Conservation (phyloP, 805 yeast species). For the Starmerella potacharoeniae region DNA sequence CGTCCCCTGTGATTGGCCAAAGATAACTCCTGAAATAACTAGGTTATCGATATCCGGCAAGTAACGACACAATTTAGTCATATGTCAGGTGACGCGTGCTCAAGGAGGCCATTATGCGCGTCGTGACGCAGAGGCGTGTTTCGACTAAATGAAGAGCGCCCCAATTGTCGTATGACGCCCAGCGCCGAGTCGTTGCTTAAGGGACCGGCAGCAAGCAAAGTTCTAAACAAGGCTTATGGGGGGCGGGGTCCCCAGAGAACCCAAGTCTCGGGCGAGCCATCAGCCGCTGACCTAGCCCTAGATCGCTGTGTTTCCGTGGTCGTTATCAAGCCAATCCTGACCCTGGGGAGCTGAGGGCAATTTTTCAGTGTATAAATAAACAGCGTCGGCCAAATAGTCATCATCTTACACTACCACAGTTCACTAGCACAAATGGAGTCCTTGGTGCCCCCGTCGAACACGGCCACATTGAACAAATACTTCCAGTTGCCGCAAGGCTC, state of each 20-base stretch:
- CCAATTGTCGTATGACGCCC: too few relatives aligned
- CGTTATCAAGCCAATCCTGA: slow-evolving; percentile 5
- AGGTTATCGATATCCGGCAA: slow-evolving; percentile 1
- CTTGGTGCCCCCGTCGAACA: slow-evolving; percentile 35
- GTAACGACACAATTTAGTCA: slow-evolving; percentile 1
- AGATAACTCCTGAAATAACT: not conserved
- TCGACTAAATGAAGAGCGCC: not conserved
- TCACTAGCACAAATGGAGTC: slow-evolving; percentile 14
- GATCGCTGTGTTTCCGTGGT: not conserved
- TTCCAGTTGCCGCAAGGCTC: slow-evolving; percentile 76
- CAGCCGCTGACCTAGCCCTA: slow-evolving; percentile 1
- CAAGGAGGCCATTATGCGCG: not conserved
- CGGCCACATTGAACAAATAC: slow-evolving; percentile 70
- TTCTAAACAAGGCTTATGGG: too few relatives aligned
- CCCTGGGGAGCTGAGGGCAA: not conserved
- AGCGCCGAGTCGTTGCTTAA: too few relatives aligned
- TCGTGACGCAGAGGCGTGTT: not conserved
- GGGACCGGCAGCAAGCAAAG: too few relatives aligned
- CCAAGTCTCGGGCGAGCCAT: not conserved
- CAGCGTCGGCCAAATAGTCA: not conserved
- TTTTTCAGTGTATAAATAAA: slow-evolving; percentile 4
- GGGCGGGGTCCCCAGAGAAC: too few relatives aligned
- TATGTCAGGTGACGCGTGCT: not conserved
- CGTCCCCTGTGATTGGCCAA: not conserved
- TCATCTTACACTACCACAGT: not conserved